phyloP scores from a whole-genome alignment of 2,329 filamentous ascomycete species.

The Penicillium griseofulvum region DNA sequence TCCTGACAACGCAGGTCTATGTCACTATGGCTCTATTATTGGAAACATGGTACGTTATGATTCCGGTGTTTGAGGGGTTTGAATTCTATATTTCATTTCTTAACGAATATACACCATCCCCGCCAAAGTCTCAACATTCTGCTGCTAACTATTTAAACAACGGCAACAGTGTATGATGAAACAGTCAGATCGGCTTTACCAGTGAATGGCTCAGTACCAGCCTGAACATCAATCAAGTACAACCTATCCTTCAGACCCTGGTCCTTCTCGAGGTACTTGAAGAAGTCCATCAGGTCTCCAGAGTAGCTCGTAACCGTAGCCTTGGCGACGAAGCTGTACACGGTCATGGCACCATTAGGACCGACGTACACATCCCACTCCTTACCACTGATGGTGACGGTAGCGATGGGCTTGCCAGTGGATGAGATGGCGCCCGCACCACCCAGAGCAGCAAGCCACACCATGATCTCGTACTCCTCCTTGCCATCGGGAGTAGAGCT shows the following conservation, averaged over 20 bases:
- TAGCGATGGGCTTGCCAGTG: constrained; percentile 52
- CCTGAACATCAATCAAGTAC: constrained; percentile 52
- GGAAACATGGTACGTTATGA: neutral
- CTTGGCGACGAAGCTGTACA: constrained; percentile 59
- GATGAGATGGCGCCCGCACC: constrained; percentile 57
- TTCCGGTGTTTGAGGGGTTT: neutral
- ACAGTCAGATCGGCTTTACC: constrained; percentile 30
- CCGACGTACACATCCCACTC: constrained; percentile 61
- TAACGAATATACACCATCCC: no score
- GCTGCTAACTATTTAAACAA: constrained; percentile 19
- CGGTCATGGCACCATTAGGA: constrained; percentile 56
- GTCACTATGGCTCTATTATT: neutral
- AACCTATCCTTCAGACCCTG: constrained; percentile 42
- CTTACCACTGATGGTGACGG: constrained; percentile 52
- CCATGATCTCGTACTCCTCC: constrained; percentile 64
- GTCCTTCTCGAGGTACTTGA: constrained; percentile 53
- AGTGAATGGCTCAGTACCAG: constrained; percentile 39
- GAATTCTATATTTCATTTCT: neutral
- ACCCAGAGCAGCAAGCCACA: constrained; percentile 61
- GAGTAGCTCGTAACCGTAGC: constrained; percentile 52
- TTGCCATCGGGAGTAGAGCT: constrained; percentile 45
- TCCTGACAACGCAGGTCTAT: no score
- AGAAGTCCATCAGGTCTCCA: constrained; percentile 58
- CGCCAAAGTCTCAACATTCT: neutral
- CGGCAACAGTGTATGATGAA: constrained; percentile 30